Base-by-base conservation (phyloP, 2,329 filamentous ascomycete genomes). In the Diaporthe sp. region DNA sequence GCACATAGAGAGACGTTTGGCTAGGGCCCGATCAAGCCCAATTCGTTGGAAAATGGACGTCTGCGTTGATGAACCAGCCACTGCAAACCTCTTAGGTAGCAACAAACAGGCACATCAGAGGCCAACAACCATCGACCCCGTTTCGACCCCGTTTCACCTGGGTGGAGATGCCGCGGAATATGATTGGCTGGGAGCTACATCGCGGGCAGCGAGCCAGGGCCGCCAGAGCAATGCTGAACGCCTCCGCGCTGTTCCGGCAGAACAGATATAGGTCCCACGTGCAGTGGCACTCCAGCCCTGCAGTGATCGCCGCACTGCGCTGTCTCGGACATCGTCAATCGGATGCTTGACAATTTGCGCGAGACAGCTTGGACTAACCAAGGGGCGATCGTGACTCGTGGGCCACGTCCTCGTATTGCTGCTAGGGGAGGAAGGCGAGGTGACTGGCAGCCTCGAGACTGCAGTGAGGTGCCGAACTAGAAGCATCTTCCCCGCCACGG, bases 181-280 rank as follows among this genome's bases (percentile, higher is more conserved):
- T 68, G 64, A 54, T 68, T 68, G 64, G 64, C 47, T 19, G 47
- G 15, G 4, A 52, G 64, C 17, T 22, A 54, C 19, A 33, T 54
- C 12, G 28, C 28, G 12, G 61, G 42, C 30, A 35, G 45, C 45
- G 47, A 52, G 64, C 15, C 42, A 38, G 22, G 25, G 13, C 45
- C 3, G 33, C 35, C n/a, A 19, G 30, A 17, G 22, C 19, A 40
- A 40, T 40, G 30, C 30, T 28, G 13, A 28, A 28, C 33, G 13
- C 17, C 47, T 35, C 22, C 38, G 64, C 45, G 45, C 30, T 54
- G 45, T 28, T 68, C 47, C 64, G 64, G 64, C 47, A 45, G 33
- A 68, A 68, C 64, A 40, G n/a, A 68, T 68, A 68, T 68, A 54
- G 64, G 33, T 52, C 64, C 64, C 64, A 68, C 64, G 64, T 68